These are phyloP conservation scores for Neonectria faginata DNA, from an alignment of 2,329 filamentous ascomycete genomes.

Conservation along the genomic window DNA sequence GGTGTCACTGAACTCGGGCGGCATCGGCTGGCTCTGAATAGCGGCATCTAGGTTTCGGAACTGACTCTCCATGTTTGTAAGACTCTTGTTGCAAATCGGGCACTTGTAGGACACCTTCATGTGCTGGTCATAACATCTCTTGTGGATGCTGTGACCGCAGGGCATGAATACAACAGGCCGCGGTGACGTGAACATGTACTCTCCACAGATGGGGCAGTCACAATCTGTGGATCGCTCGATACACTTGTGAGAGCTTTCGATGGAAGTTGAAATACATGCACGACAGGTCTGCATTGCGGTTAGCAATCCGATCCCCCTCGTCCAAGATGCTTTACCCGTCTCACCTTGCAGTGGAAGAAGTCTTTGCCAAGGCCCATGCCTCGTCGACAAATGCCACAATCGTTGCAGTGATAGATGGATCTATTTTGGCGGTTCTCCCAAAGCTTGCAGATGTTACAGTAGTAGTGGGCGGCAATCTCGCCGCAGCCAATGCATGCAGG, in stretches of 20 bases:
- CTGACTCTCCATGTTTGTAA: conserved; percentile 97
- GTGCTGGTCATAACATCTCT: conserved; percentile 87
- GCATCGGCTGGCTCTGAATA: conserved; percentile 93
- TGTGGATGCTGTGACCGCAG: conserved; percentile 96
- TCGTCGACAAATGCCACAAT: conserved; percentile 94
- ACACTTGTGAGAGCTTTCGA: conserved; percentile 87
- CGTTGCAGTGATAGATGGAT: conserved; percentile 94
- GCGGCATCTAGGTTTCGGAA: conserved; percentile 92
- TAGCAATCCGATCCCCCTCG: conserved; percentile 25
- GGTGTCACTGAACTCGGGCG: conserved; percentile 81
- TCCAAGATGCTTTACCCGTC: conserved; percentile 30
- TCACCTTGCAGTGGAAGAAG: conserved; percentile 97
- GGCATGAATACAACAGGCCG: conserved; percentile 92
- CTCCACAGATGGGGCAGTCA: conserved; percentile 95
- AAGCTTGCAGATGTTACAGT: conserved; percentile 92
- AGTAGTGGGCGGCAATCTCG: conserved; percentile 85
- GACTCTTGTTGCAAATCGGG: conserved; percentile 94
- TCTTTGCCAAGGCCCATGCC: conserved; percentile 94
- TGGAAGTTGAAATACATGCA: conserved; percentile 91
- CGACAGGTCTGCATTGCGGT: conserved; percentile 76
- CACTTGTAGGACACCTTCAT: conserved; percentile 94
- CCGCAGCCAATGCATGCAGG: conserved; percentile 84
- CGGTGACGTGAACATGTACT: conserved; percentile 95
- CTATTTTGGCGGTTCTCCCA: conserved; percentile 96
- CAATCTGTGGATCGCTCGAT: conserved; percentile 95